Evolutionary conservation across 139 green algal species (phyloP).

Genomic region (Chlorella sp.): DNA sequence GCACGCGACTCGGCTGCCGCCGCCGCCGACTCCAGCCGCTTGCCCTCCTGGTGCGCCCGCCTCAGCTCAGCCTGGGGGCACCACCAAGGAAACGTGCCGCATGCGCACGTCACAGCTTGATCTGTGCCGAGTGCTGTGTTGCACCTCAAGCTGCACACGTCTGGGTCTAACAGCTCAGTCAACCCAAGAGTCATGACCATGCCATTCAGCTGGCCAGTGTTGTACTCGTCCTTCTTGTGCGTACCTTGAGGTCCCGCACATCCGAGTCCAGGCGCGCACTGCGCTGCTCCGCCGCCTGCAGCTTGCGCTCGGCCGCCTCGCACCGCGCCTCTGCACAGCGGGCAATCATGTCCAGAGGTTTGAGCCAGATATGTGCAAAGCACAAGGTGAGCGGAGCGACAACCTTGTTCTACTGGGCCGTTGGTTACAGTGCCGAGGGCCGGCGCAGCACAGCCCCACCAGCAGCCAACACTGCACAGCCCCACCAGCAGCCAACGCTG

Average conservation of each 20-base stretch:
- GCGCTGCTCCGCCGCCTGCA: constrained; percentile 11
- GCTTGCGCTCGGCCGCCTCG: constrained; percentile 27
- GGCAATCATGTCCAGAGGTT: neutral
- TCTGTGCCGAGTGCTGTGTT: too few relatives aligned
- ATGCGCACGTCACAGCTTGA: too few relatives aligned
- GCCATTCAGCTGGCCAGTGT: too few relatives aligned
- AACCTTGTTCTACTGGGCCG: too few relatives aligned
- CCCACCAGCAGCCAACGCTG: neutral
- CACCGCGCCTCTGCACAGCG: constrained; percentile 29
- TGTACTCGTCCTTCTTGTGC: neutral
- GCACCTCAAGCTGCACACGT: too few relatives aligned
- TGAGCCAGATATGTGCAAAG: too few relatives aligned
- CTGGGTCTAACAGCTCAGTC: too few relatives aligned
- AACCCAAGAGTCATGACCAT: too few relatives aligned
- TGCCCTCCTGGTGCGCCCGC: constrained; percentile 4
- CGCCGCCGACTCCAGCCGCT: neutral
- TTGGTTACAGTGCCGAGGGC: neutral
- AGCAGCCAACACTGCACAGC: neutral
- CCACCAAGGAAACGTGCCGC: too few relatives aligned
- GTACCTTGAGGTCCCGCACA: constrained; percentile 4
- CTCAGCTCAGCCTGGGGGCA: too few relatives aligned
- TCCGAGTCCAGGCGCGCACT: constrained; percentile 4
- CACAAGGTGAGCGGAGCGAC: too few relatives aligned
- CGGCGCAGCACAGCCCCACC: neutral
- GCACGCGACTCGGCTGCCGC: constrained; percentile 16